Conservation (phyloP, 2,329 filamentous ascomycete species). For the Xylaria sp. region DNA sequence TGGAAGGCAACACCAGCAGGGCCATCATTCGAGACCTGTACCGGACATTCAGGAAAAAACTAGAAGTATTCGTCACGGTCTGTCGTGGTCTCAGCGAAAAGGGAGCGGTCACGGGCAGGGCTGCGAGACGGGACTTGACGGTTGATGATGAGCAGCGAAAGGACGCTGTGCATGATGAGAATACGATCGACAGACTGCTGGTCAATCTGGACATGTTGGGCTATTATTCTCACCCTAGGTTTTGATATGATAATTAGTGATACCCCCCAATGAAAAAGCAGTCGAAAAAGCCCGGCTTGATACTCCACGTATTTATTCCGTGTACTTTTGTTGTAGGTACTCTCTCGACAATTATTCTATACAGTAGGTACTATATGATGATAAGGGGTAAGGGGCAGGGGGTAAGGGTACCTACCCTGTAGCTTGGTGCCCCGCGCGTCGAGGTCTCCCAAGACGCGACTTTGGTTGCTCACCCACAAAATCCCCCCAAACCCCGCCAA, state of each 20-base stretch:
- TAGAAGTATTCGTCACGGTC: constrained; percentile 75
- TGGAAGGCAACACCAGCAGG: constrained; percentile 35
- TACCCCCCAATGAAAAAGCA: constrained; percentile 30
- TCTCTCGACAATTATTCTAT: too few species aligned
- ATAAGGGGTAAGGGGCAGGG: neutral
- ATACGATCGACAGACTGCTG: constrained; percentile 71
- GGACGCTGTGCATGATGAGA: constrained; percentile 51
- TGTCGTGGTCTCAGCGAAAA: constrained; percentile 72
- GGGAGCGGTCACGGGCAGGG: constrained; percentile 52
- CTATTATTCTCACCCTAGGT: constrained; percentile 58
- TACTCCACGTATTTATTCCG: too few species aligned
- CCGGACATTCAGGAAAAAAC: constrained; percentile 69
- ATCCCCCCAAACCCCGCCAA: constrained; percentile 22
- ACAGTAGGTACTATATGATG: too few species aligned
- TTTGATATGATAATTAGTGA: constrained; percentile 32
- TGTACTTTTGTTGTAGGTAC: too few species aligned
- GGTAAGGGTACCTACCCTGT: neutral
- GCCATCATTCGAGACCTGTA: constrained; percentile 58
- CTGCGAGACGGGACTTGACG: constrained; percentile 34
- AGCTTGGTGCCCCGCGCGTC: constrained; percentile 28
- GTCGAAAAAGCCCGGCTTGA: too few species aligned
- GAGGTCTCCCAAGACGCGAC: constrained; percentile 18
- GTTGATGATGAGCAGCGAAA: constrained; percentile 45
- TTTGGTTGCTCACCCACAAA: constrained; percentile 18
- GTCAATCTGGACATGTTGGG: constrained; percentile 73